These are phyloP conservation scores for Fusarium luffae DNA, from an alignment of 2,329 filamentous ascomycete species.

Conservation along the genomic window DNA sequence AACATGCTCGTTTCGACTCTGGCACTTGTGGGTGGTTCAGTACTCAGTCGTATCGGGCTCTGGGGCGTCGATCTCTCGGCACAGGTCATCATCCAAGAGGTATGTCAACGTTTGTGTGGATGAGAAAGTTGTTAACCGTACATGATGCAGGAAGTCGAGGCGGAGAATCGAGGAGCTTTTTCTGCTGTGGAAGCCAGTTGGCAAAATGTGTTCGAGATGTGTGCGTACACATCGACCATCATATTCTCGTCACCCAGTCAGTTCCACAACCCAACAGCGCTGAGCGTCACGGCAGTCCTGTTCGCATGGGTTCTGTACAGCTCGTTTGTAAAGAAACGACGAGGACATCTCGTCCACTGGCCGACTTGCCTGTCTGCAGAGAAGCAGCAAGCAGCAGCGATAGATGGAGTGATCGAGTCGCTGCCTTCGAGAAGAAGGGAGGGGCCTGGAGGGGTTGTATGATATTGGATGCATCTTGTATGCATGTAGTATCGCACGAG, in stretches of 20 bases:
- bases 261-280: conserved; percentile 71
- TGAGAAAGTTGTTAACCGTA: conserved; percentile 7
- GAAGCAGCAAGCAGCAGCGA: conserved; percentile 39
- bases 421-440: conserved; percentile 36
- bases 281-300: conserved; percentile 66
- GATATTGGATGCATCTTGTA: conserved; percentile 11
- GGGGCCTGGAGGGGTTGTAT: conserved; percentile 30
- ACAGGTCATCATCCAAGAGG: conserved; percentile 71
- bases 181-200: conserved; percentile 74
- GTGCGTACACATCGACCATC: conserved; percentile 74
- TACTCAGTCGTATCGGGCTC: conserved; percentile 68
- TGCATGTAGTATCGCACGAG: conserved; percentile 36
- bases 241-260: conserved; percentile 70
- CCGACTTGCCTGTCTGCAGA: conserved; percentile 43
- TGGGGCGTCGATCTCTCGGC: conserved; percentile 71
- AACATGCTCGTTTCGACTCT: conserved; percentile 54
- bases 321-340: conserved; percentile 46
- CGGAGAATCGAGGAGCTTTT: conserved; percentile 71
- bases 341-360: conserved; percentile 51
- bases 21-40: conserved; percentile 61
- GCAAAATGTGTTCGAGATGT: conserved; percentile 77
- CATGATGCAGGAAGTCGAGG: conserved; percentile 60
- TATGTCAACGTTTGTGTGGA: conserved; percentile 41
- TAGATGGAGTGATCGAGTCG: conserved; percentile 38
- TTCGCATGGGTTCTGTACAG: conserved; percentile 47